phyloP scores from a whole-genome alignment of 768 basidiomycete species.

The Podaxis pistillaris region DNA sequence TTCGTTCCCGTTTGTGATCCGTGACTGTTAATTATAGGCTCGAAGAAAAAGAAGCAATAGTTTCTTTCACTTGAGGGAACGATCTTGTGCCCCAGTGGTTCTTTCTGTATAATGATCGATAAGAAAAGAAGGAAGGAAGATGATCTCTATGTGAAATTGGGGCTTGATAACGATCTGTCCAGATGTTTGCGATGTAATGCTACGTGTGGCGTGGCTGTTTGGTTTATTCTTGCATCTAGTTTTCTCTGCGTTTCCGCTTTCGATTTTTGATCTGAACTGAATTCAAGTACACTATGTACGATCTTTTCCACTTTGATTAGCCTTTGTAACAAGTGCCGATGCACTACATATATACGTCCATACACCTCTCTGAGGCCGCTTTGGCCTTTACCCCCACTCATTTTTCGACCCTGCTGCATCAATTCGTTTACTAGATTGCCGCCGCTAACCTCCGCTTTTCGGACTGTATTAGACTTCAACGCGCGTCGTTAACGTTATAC shows the following conservation, averaged over 20 bases:
- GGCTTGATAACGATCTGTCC: not conserved
- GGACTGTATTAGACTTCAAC: too few species aligned
- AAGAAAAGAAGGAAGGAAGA: not conserved
- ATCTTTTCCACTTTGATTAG: not conserved
- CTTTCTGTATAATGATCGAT: not conserved
- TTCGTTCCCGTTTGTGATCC: not conserved
- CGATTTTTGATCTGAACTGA: not conserved
- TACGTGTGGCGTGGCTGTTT: not conserved
- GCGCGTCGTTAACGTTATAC: too few species aligned
- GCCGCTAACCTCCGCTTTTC: too few species aligned
- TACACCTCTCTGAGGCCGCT: not conserved
- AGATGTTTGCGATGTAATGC: not conserved
- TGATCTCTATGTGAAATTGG: not conserved
- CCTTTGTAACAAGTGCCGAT: not conserved
- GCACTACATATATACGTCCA: not conserved
- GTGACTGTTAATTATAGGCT: conserved; percentile 2
- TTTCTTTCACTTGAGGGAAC: not conserved
- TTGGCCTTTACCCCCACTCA: too few species aligned
- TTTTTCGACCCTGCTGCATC: too few species aligned
- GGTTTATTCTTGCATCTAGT: not conserved
- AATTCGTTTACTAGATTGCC: too few species aligned
- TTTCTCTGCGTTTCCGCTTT: not conserved
- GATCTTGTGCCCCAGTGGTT: not conserved
- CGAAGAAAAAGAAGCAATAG: conserved; percentile 14
- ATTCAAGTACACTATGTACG: not conserved